phyloP scores from a whole-genome alignment of 768 basidiomycete species.

The Holtermannia corniformis region DNA sequence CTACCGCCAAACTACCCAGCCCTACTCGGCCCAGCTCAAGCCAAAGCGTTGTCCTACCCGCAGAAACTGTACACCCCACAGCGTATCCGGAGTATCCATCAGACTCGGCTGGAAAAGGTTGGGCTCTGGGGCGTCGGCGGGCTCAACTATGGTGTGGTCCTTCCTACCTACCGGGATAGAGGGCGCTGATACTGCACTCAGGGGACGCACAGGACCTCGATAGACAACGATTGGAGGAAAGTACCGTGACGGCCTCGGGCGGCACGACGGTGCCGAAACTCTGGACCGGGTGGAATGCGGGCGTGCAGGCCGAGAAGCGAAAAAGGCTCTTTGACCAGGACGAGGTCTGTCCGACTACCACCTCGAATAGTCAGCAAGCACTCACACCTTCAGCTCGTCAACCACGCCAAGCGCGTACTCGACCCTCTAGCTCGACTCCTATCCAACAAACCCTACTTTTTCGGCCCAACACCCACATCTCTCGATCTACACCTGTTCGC shows the following conservation, averaged over 20 bases:
- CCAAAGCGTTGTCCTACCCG: conserved; percentile 7
- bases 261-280: conserved; percentile 26
- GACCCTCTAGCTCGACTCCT: conserved; percentile 19
- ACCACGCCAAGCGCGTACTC: conserved; percentile 15
- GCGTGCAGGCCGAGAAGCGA: conserved; percentile 19
- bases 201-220: conserved; percentile 26
- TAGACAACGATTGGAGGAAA: conserved; percentile 10
- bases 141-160: conserved; percentile 3
- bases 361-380: background rate
- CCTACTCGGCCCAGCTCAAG: conserved; percentile 12
- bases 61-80: conserved; percentile 25
- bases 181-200: background rate
- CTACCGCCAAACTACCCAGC: conserved; percentile 25
- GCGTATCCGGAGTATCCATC: conserved; percentile 17
- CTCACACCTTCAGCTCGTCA: conserved; percentile 17
- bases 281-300: conserved; percentile 30
- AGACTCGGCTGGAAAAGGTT: conserved; percentile 22
- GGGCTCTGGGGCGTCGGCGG: conserved; percentile 34
- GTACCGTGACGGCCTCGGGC: conserved; percentile 21
- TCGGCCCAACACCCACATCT: conserved; percentile 19
- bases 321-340: conserved; percentile 20
- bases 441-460: conserved; percentile 15
- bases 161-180: background rate
- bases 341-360: conserved; percentile 10
- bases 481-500: conserved; percentile 21